Percentiles rank a stretch among this genome's conserved stretches.
phyloP scores from a whole-genome alignment of 805 yeast genomes.

The Myxozyma lipomycoides region DNA sequence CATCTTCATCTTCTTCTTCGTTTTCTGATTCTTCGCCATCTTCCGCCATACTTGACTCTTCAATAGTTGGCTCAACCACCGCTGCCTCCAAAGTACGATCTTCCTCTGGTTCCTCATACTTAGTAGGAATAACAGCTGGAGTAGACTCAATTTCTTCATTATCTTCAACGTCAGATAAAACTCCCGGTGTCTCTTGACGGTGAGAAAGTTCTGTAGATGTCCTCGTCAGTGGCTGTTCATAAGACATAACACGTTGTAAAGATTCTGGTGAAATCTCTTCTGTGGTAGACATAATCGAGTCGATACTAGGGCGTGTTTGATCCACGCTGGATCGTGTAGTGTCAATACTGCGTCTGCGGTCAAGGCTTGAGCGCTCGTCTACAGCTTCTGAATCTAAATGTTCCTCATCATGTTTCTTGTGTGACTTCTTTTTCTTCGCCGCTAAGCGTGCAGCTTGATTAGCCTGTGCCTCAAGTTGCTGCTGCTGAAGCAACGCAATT shows the following conservation, averaged over 20 bases:
- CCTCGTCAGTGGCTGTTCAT: background rate
- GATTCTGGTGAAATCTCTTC: too few species aligned
- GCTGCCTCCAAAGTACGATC: slow-evolving; percentile 11
- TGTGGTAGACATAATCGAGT: background rate
- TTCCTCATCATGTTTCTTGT: slow-evolving; percentile 17
- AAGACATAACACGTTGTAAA: background rate
- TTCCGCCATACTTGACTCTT: slow-evolving; percentile 16
- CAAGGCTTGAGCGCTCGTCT: slow-evolving; percentile 13
- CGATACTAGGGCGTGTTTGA: background rate
- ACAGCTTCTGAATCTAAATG: slow-evolving; percentile 15
- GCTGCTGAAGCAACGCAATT: slow-evolving; percentile 75
- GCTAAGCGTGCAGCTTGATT: slow-evolving; percentile 17
- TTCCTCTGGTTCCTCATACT: slow-evolving; percentile 2
- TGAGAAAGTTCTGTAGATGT: background rate
- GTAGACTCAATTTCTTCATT: too few species aligned
- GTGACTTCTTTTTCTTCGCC: slow-evolving; percentile 12
- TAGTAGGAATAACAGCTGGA: background rate
- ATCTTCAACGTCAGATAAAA: slow-evolving; percentile 8
- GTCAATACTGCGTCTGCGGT: background rate
- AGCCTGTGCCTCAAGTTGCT: slow-evolving; percentile 73
- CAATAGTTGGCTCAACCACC: slow-evolving; percentile 15
- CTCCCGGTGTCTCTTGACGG: background rate
- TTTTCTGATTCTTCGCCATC: slow-evolving; percentile 36
- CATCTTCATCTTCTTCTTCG: slow-evolving; percentile 37
- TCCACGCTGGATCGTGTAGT: slow-evolving; percentile 1